Evolutionary conservation across 2,329 filamentous ascomycete genomes (phyloP).

Genomic region (Pseudopyrenochaeta lycopersici): DNA sequence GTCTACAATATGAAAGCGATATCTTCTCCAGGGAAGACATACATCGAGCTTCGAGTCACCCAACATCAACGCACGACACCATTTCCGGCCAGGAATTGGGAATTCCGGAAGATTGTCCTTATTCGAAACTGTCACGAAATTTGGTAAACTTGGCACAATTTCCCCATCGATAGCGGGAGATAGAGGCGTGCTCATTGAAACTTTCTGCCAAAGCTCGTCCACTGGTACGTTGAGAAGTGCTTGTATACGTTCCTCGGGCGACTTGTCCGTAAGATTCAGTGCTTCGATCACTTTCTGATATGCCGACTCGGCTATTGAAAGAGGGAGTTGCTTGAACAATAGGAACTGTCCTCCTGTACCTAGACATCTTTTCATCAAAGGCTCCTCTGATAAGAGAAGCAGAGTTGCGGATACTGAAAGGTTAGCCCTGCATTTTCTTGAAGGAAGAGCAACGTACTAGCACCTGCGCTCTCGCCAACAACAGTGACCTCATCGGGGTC

Average conservation of each 20-base stretch:
- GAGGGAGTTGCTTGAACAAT: slow-evolving; percentile 52
- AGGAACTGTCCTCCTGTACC: slow-evolving; percentile 53
- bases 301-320: slow-evolving; percentile 50
- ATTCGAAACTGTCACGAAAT: slow-evolving; percentile 33
- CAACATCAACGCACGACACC: slow-evolving; percentile 59
- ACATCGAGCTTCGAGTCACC: slow-evolving; percentile 60
- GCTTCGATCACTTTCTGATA: slow-evolving; percentile 54
- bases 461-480: slow-evolving; percentile 61
- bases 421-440: slow-evolving; percentile 1
- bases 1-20: not conserved
- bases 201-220: slow-evolving; percentile 53
- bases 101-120: slow-evolving; percentile 32
- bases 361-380: slow-evolving; percentile 50
- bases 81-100: slow-evolving; percentile 52
- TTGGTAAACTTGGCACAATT: slow-evolving; percentile 46
- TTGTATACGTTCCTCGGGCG: slow-evolving; percentile 53
- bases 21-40: not conserved
- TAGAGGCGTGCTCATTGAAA: slow-evolving; percentile 47
- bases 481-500: slow-evolving; percentile 49
- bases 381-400: slow-evolving; percentile 40
- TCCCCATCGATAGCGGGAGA: slow-evolving; percentile 56
- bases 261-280: slow-evolving; percentile 50
- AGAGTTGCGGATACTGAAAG: slow-evolving; percentile 34
- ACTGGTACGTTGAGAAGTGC: slow-evolving; percentile 52
- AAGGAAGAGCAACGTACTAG: slow-evolving; percentile 41